A percentile compares a stretch with the other conserved stretches of the same genome.
Conservation (phyloP, 2,329 filamentous ascomycete genomes). For the Xylariomycetidae sp. region DNA sequence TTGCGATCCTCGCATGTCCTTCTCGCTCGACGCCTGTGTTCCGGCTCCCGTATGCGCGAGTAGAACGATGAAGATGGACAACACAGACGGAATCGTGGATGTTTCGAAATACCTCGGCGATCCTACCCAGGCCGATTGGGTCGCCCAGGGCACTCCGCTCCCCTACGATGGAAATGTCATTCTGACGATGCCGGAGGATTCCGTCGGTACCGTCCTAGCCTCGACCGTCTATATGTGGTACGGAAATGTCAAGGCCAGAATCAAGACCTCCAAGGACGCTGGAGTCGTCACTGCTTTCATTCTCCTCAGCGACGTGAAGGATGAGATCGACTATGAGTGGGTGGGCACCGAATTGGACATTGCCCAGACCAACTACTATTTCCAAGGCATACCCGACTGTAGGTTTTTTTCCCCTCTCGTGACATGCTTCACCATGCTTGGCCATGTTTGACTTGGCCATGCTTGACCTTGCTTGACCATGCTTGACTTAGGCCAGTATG, state of each 20-base stretch:
- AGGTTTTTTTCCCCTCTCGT: slow-evolving; percentile 31
- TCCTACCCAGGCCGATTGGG: slow-evolving; percentile 76
- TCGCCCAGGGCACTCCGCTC: slow-evolving; percentile 73
- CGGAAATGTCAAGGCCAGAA: slow-evolving; percentile 78
- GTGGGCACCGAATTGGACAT: slow-evolving; percentile 72
- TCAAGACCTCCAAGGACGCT: slow-evolving; percentile 77
- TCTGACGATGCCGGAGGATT: slow-evolving; percentile 83
- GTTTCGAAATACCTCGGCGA: slow-evolving; percentile 87
- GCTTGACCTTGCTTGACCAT: too few relatives aligned
- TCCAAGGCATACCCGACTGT: slow-evolving; percentile 90
- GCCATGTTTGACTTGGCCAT: too few relatives aligned
- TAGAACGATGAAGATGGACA: slow-evolving; percentile 68
- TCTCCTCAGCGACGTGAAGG: slow-evolving; percentile 89
- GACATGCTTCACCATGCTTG: slow-evolving; percentile 1
- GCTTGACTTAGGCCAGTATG: too few relatives aligned
- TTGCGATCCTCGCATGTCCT: slow-evolving; percentile 84
- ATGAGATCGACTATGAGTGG: slow-evolving; percentile 97
- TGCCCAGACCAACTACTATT: slow-evolving; percentile 96
- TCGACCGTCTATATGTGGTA: slow-evolving; percentile 93
- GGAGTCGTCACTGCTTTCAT: slow-evolving; percentile 99
- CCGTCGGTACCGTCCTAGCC: slow-evolving; percentile 81
- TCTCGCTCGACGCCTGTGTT: slow-evolving; percentile 76
- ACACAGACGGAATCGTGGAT: slow-evolving; percentile 62
- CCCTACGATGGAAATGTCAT: slow-evolving; percentile 65
- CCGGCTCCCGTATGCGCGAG: slow-evolving; percentile 78